These are phyloP conservation scores for Rhodotorula diobovata DNA, from an alignment of 768 basidiomycete genomes.

Conservation along the genomic window DNA sequence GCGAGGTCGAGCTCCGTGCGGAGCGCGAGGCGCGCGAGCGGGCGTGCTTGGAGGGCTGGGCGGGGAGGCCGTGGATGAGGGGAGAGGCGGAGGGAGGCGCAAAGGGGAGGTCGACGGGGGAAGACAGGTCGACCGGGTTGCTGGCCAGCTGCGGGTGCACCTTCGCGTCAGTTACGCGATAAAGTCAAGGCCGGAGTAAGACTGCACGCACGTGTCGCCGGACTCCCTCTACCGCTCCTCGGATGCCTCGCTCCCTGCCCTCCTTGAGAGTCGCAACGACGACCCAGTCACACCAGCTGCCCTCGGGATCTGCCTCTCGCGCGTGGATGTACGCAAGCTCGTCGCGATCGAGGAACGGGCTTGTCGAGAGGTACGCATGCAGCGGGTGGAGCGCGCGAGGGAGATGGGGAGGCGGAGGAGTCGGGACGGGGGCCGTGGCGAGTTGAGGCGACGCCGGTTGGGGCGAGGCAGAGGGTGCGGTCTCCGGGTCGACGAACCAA, in stretches of 20 bases:
- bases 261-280: slow-evolving; percentile 29
- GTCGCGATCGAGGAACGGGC: slow-evolving; percentile 39
- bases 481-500: slow-evolving; percentile 32
- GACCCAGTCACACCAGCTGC: slow-evolving; percentile 41
- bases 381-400: slow-evolving; percentile 26
- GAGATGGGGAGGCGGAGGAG: slow-evolving; percentile 33
- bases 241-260: slow-evolving; percentile 39
- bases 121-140: slow-evolving; percentile 23
- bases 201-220: slow-evolving; percentile 24
- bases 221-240: slow-evolving; percentile 39
- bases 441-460: not conserved
- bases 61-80: slow-evolving; percentile 27
- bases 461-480: slow-evolving; percentile 6
- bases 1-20: not conserved
- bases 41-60: slow-evolving; percentile 29
- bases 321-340: slow-evolving; percentile 39
- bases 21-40: slow-evolving; percentile 16
- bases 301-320: slow-evolving; percentile 32
- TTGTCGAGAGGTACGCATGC: slow-evolving; percentile 34
- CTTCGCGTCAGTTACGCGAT: not conserved
- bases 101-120: slow-evolving; percentile 5
- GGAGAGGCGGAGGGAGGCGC: slow-evolving; percentile 21
- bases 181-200: not conserved
- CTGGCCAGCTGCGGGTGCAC: slow-evolving; percentile 10
- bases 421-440: slow-evolving; percentile 25